Evolutionary conservation across 805 yeast genomes (phyloP), one percentile per base, ranked within the genome.

Genomic region (Candida boleticola): DNA sequence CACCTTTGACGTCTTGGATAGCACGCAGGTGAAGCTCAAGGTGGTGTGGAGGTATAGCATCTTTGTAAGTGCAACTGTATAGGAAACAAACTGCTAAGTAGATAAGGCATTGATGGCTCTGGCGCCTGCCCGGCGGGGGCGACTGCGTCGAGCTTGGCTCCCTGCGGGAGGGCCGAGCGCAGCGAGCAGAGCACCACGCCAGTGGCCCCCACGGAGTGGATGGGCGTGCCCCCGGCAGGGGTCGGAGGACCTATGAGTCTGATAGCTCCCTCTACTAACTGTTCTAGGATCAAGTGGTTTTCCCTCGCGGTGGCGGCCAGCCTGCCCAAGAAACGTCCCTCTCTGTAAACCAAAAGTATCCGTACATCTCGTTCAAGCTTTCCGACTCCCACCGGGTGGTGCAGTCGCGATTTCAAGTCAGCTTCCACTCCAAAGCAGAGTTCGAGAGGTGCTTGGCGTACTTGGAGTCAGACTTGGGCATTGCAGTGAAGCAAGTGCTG

Each of bases 311-410:
- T 29, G 21, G 29, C 7, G 13, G n/a, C 16, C 4, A 4, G 4
- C 19, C 30, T 9, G n/a, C 25, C 18, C 39, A 36, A 18, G 33
- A 42, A 7, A 29, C 42, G 29, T 42, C 47, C 5, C 42, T 47
- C 2, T 44, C 58, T 7, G 47, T 59, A 14, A 46, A 58, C 10
- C 44, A 54, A 3, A 52, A 51, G 29, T 54, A 34, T 29, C 68
- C 68, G 1, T 53, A 61, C 7, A 41, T 65, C 7, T 67, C 66
- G 1, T 50, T 61, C 44, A 65, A 64, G 43, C 50, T 53, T 21
- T 29, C 48, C 3, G 54, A 51, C 40, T 36, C 44, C 7, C 36
- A 40, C 10, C 65, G 66, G 1, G 40, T 37, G 9, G 39, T 57
- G 2, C 13, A 52, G 14, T 51, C 51, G 22, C 44, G 69, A 23